phyloP scores from a whole-genome alignment of 192 early-diverging fungal species.

The Coemansia javaensis region DNA sequence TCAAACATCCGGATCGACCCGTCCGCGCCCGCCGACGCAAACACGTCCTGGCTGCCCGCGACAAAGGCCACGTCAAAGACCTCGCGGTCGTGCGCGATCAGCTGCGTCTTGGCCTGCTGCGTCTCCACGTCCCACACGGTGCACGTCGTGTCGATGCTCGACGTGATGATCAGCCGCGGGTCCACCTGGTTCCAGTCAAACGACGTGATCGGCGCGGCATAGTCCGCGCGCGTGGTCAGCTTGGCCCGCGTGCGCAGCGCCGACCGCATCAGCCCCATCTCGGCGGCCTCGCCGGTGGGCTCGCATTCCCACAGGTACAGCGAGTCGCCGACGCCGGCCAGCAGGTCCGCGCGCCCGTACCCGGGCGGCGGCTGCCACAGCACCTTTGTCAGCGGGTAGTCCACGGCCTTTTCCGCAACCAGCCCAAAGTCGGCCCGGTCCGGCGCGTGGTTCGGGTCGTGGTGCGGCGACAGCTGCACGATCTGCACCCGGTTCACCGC shows the following conservation, averaged over 20 bases:
- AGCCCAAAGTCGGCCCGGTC: constrained; percentile 64
- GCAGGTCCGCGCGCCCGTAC: constrained; percentile 56
- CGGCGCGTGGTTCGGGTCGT: constrained; percentile 32
- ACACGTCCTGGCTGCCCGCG: constrained; percentile 73
- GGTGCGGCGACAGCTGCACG: constrained; percentile 45
- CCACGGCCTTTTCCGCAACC: constrained; percentile 70
- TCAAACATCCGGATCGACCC: constrained; percentile 98
- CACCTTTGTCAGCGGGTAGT: constrained; percentile 89
- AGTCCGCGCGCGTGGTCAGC: constrained; percentile 60
- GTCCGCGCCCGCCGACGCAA: constrained; percentile 97
- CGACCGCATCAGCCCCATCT: constrained; percentile 27
- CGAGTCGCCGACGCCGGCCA: constrained; percentile 86
- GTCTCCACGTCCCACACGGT: constrained; percentile 98
- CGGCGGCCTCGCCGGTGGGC: constrained; percentile 37
- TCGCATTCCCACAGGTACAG: constrained; percentile 87
- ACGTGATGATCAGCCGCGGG: constrained; percentile 80
- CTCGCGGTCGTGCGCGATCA: constrained; percentile 98
- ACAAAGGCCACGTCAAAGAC: constrained; percentile 98
- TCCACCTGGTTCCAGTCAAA: constrained; percentile 97
- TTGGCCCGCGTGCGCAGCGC: constrained; percentile 42
- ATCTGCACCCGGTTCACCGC: constrained; percentile 57
- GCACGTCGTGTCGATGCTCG: constrained; percentile 98
- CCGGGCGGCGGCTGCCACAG: constrained; percentile 73
- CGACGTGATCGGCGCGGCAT: constrained; percentile 85
- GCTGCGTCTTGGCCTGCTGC: constrained; percentile 95